A percentile compares a stretch with the other conserved stretches of the same genome.
These are phyloP conservation scores for Pseudopithomyces chartarum DNA, from an alignment of 2,329 filamentous ascomycete genomes.

Conservation along the genomic window DNA sequence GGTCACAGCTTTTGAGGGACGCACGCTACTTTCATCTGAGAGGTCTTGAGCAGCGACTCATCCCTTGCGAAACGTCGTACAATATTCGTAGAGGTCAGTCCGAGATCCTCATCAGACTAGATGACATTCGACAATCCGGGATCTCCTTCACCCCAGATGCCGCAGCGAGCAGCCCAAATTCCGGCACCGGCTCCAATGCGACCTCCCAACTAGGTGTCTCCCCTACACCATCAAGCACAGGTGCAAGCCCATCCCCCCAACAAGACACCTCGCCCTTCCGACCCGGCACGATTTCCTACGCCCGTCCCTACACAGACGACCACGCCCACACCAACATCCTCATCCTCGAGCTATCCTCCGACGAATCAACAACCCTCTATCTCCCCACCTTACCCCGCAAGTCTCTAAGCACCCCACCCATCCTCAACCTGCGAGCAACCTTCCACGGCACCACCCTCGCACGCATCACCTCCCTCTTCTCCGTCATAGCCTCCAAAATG, in stretches of 20 bases:
- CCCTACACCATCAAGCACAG: constrained; percentile 29
- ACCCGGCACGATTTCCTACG: constrained; percentile 73
- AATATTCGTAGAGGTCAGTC: constrained; percentile 70
- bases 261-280: constrained; percentile 16
- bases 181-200: constrained; percentile 21
- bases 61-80: constrained; percentile 75
- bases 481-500: constrained; percentile 81
- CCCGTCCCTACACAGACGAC: constrained; percentile 84
- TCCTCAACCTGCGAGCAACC: constrained; percentile 60
- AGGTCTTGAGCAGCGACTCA: constrained; percentile 84
- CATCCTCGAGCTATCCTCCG: constrained; percentile 70
- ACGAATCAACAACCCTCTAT: constrained; percentile 50
- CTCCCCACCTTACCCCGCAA: constrained; percentile 23
- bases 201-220: constrained; percentile 22
- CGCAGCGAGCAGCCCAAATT: constrained; percentile 24
- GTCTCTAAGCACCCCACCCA: constrained; percentile 30
- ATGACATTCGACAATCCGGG: constrained; percentile 88
- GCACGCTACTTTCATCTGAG: constrained; percentile 93
- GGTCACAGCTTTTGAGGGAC: constrained; percentile 77
- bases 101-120: constrained; percentile 80
- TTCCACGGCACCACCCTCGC: constrained; percentile 75
- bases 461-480: constrained; percentile 73
- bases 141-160: constrained; percentile 66
- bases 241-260: constrained; percentile 26
- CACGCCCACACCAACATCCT: constrained; percentile 66